Evolutionary conservation across 352 stramenopile genomes (phyloP).

Genomic region (Globisporangium yorkense): DNA sequence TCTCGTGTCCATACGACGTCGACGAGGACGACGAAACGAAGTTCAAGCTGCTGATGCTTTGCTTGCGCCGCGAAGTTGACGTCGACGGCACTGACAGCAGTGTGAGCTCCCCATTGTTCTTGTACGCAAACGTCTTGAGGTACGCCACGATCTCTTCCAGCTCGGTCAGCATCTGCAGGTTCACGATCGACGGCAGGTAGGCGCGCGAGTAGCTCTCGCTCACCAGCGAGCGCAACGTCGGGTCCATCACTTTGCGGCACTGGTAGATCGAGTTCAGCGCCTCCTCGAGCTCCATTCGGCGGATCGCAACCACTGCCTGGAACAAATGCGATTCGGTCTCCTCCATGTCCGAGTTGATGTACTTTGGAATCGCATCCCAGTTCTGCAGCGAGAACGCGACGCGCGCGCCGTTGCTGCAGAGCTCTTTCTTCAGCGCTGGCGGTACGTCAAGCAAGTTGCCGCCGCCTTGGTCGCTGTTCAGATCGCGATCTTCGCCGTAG

Average conservation of each 20-base stretch:
- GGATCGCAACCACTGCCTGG: conserved; percentile 92
- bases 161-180: conserved; percentile 96
- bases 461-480: conserved; percentile 27
- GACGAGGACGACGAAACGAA: conserved; percentile 72
- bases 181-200: conserved; percentile 96
- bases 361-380: conserved; percentile 81
- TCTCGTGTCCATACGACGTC: conserved; percentile 68
- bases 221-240: conserved; percentile 95
- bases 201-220: conserved; percentile 96
- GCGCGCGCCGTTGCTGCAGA: conserved; percentile 75
- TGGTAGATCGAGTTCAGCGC: conserved; percentile 91
- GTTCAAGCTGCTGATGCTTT: conserved; percentile 78
- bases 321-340: conserved; percentile 81
- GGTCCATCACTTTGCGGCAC: conserved; percentile 94
- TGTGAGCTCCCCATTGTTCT: conserved; percentile 76
- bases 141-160: conserved; percentile 90
- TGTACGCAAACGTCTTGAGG: conserved; percentile 69
- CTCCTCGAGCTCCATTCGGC: conserved; percentile 90
- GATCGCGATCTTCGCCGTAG: conserved; percentile 53
- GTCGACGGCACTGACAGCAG: conserved; percentile 43
- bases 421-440: conserved; percentile 76
- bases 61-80: conserved; percentile 40
- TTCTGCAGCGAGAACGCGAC: conserved; percentile 83
- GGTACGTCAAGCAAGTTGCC: conserved; percentile 68
- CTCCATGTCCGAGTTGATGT: conserved; percentile 87